Base-by-base conservation (phyloP, 2,329 filamentous ascomycete species). In the Aspergillus awamori region DNA sequence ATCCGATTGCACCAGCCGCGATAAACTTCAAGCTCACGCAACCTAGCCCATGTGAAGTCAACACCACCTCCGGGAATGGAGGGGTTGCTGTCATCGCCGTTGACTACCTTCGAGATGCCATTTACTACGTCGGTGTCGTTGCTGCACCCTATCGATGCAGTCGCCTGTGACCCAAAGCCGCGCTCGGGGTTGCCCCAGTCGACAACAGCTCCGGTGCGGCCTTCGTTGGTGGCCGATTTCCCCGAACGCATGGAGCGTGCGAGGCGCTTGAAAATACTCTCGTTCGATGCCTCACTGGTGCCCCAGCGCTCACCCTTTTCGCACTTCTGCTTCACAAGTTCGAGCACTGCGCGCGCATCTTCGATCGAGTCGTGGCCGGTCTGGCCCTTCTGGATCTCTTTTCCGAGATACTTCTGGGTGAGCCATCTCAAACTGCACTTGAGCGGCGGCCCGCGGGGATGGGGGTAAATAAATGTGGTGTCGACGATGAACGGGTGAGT, bases 401-500 rank as follows among this genome's bases (percentile, higher is more conserved):
- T 89, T 55, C 85, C 85, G 17, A 98, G 84, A 70, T 94, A 96
- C 72, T 94, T 95, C 67, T 94, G 88, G 0, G 90, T 85, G 2
- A 99, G 86, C 83, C 88, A 98, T 78, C 96, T 97, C 58, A 99
- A 84, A 2, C 91, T 92, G 43, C 92, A 93, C 74, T 96, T 98
- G 64, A 96, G 84, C 0, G 94, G 94, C 1, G 92, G 89, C 0
- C 95, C 95, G 38, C 92, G 89, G 8, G 92, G 90, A 73, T 99
- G 95, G 1, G 94, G 93, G 73, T 91, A 99, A 56, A 97, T 84
- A 38, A 98, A 84, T 11, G 92, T 87, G 0, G 95, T 98, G 77
- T 99, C 95, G 72, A 97, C 87, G 68, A 99, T 89, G 79, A 93
- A 97, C 0, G 95, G 95, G 74, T 98, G 95, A 0, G 92, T 90